phyloP scores from a whole-genome alignment of 257 asterid species.

The Solanum pimpinellifolium region DNA sequence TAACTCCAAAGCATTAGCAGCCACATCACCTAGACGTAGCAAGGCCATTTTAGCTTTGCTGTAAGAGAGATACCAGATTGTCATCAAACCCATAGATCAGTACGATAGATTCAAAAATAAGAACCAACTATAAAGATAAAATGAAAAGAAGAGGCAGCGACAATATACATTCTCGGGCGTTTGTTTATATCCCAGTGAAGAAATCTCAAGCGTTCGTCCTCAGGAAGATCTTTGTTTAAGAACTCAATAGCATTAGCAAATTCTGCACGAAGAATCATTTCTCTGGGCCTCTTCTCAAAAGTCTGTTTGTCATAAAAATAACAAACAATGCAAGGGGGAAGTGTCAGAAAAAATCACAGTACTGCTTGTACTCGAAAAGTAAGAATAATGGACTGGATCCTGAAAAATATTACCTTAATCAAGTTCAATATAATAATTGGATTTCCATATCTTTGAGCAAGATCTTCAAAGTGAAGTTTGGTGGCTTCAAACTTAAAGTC shows the following conservation, averaged over 20 bases:
- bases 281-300: conserved; percentile 93
- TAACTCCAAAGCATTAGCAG: conserved; percentile 56
- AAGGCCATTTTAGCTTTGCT: conserved; percentile 59
- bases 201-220: conserved; percentile 63
- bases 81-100: background rate
- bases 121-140: background rate
- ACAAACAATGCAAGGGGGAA: background rate
- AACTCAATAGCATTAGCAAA: conserved; percentile 73
- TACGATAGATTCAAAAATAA: background rate
- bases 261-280: conserved; percentile 69
- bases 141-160: background rate
- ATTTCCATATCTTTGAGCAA: conserved; percentile 82
- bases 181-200: conserved; percentile 92
- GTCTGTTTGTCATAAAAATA: conserved; percentile 29
- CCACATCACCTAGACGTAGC: conserved; percentile 55
- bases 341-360: background rate
- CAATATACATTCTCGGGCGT: conserved; percentile 53
- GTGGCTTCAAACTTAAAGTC: conserved; percentile 75
- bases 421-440: conserved; percentile 82
- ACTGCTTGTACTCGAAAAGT: background rate
- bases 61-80: conserved; percentile 10
- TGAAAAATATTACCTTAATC: conserved; percentile 53
- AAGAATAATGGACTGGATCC: background rate
- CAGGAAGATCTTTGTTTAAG: conserved; percentile 54
- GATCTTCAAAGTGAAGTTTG: conserved; percentile 83